Conservation (phyloP, 139 green algal species). For the Closterium sp. region DNA sequence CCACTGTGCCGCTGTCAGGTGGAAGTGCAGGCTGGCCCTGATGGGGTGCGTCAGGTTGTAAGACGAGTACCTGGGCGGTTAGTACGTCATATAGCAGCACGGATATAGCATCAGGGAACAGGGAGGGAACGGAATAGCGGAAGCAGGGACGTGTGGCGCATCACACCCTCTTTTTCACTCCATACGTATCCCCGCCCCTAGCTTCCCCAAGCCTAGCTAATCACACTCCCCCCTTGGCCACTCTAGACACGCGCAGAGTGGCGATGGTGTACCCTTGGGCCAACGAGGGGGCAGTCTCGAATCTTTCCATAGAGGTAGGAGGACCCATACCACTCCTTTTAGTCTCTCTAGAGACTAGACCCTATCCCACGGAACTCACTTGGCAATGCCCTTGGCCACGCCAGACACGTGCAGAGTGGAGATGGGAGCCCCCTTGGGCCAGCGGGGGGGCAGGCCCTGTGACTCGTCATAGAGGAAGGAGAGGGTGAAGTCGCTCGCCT, state of each 20-base stretch:
- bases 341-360: too few relatives aligned
- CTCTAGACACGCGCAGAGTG: not conserved
- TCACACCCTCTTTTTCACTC: too few relatives aligned
- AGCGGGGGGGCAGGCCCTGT: not conserved
- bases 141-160: too few relatives aligned
- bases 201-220: too few relatives aligned
- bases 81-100: too few relatives aligned
- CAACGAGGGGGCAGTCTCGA: not conserved
- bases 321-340: too few relatives aligned
- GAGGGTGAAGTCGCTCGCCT: conserved; percentile 20
- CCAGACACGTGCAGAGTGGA: not conserved
- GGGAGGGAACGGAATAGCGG: too few relatives aligned
- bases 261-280: not conserved
- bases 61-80: conserved; percentile 7
- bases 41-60: conserved; percentile 43
- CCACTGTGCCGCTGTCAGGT: conserved; percentile 30
- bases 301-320: conserved; percentile 5
- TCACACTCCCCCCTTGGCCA: not conserved
- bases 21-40: conserved; percentile 41
- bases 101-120: too few relatives aligned
- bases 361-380: conserved; percentile 3
- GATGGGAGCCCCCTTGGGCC: not conserved
- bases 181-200: too few relatives aligned
- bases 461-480: conserved; percentile 17
- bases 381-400: conserved; percentile 26